phyloP scores from a whole-genome alignment of 371 early-diverging fungal genomes.

The Lichtheimia hyalospora region DNA sequence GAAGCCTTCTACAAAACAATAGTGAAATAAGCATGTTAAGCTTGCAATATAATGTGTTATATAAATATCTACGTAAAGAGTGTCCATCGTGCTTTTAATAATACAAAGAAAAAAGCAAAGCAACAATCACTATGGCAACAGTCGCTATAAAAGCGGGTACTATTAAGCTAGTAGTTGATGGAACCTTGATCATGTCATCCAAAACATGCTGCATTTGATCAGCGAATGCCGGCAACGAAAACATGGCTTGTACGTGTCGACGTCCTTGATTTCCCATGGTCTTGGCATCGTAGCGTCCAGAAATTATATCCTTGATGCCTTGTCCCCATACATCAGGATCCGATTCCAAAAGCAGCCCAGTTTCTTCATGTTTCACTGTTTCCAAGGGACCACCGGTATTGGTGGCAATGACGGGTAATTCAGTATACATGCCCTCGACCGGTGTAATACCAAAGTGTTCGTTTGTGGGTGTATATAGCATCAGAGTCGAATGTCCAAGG shows the following conservation, averaged over 20 bases:
- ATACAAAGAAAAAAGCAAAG: not conserved
- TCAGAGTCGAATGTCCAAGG: conserved; percentile 58
- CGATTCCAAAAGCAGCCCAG: conserved; percentile 76
- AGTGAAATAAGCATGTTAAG: no score
- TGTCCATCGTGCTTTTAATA: no score
- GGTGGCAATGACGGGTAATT: conserved; percentile 85
- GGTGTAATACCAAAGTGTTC: conserved; percentile 98
- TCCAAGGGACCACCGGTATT: conserved; percentile 89
- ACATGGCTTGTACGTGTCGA: conserved; percentile 58
- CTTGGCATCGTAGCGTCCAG: conserved; percentile 21
- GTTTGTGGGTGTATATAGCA: conserved; percentile 90
- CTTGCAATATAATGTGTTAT: no score
- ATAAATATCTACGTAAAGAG: no score
- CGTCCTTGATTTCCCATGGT: conserved; percentile 69
- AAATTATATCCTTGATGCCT: conserved; percentile 54
- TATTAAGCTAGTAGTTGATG: not conserved
- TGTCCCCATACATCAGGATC: conserved; percentile 65
- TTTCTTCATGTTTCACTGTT: conserved; percentile 69
- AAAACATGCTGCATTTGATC: conserved; percentile 41
- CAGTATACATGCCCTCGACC: conserved; percentile 92
- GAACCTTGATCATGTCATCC: not conserved
- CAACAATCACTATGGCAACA: not conserved
- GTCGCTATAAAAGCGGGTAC: not conserved
- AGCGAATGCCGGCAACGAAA: conserved; percentile 70
- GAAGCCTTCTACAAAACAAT: no score